Percentiles rank a stretch among this genome's conserved stretches.
Evolutionary conservation across 2,329 filamentous ascomycete species (phyloP).

Genomic region (Trichoderma semiorbis): DNA sequence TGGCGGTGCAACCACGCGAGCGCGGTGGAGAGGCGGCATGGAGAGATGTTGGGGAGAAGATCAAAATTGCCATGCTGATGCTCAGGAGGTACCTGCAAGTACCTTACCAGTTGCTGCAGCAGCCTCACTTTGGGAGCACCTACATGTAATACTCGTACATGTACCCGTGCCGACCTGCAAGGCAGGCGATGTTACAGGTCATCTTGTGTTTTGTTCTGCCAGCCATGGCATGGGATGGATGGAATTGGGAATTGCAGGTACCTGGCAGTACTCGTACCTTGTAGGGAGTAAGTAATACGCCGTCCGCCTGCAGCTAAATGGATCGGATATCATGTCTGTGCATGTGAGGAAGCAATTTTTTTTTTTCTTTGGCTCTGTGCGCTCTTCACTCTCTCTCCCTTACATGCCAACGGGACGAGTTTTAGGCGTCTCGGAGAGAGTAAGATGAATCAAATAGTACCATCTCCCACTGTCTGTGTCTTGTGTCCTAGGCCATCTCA

Average conservation of each 20-base stretch:
- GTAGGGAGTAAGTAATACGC: not conserved
- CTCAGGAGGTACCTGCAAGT: not conserved
- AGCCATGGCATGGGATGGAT: not conserved
- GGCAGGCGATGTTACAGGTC: not conserved
- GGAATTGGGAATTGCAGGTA: not conserved
- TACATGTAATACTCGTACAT: not conserved
- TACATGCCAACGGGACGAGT: not conserved
- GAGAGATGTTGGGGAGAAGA: not conserved
- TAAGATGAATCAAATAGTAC: not conserved
- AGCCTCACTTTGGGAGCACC: not conserved
- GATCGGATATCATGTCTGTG: not conserved
- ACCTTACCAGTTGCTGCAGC: not conserved
- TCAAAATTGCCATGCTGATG: not conserved
- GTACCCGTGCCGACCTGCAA: not conserved
- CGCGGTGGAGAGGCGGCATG: not conserved
- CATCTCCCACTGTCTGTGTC: not conserved
- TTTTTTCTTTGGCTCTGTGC: not conserved
- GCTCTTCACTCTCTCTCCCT: not conserved
- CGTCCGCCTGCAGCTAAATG: not conserved
- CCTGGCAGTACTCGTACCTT: not conserved
- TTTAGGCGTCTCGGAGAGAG: not conserved
- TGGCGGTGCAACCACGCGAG: conserved; percentile 8
- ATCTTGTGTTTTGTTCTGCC: not conserved
- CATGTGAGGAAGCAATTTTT: not conserved
- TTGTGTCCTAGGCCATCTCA: not conserved